Percentiles rank a stretch among this genome's conserved stretches.
Conservation (phyloP, 192 early-diverging fungal species). For the Backusella liffmaniae region DNA sequence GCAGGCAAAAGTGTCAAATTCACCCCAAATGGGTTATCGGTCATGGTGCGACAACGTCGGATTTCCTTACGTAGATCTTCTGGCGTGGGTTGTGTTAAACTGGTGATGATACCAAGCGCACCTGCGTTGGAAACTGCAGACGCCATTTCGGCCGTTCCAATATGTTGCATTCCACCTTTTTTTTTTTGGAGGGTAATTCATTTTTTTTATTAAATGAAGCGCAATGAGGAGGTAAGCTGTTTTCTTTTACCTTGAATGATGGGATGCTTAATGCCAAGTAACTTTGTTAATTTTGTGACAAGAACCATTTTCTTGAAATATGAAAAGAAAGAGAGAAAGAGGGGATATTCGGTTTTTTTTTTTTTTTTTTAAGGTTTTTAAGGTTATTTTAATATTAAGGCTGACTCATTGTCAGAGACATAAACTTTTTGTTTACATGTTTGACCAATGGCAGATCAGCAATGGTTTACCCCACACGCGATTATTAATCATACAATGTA, state of each 20-base stretch:
- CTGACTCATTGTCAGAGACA: not conserved
- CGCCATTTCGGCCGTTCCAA: constrained; percentile 54
- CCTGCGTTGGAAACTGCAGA: constrained; percentile 80
- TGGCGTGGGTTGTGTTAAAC: constrained; percentile 79
- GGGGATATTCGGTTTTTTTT: not conserved
- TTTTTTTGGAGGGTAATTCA: too few relatives aligned
- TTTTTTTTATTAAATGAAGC: not conserved
- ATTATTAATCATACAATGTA: too few relatives aligned
- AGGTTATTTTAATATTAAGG: not conserved
- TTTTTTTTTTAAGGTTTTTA: not conserved
- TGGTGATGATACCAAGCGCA: constrained; percentile 70
- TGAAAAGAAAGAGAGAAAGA: not conserved
- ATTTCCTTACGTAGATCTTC: constrained; percentile 70
- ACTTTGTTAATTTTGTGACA: constrained; percentile 60
- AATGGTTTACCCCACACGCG: not conserved
- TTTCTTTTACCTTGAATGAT: constrained; percentile 60
- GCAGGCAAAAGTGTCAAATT: constrained; percentile 78
- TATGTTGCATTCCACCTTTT: constrained; percentile 67
- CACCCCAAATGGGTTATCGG: constrained; percentile 79
- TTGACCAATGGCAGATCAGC: not conserved
- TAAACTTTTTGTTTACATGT: not conserved
- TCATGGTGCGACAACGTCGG: constrained; percentile 68
- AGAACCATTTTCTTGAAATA: constrained; percentile 47
- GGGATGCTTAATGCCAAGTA: constrained; percentile 70
- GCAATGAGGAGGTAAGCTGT: not conserved